Conservation (phyloP, 2,329 filamentous ascomycete genomes). For the Colletotrichum ledebouriae region DNA sequence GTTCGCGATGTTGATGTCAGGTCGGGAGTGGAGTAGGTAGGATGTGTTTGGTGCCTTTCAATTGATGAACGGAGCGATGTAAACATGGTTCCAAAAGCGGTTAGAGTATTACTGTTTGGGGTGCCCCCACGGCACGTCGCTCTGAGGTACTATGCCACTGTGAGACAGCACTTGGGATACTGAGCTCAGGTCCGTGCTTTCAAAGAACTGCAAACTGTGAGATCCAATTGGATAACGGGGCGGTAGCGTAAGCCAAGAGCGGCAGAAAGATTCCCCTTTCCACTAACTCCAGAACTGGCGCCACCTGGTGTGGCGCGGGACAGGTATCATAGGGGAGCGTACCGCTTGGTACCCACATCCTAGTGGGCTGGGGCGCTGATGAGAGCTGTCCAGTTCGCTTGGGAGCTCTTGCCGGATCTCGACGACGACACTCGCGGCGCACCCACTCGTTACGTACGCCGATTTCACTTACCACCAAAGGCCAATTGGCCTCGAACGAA, state of each 20-base stretch:
- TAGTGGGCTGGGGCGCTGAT: conserved; percentile 31
- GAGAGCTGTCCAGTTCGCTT: conserved; percentile 41
- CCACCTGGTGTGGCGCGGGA: too few species aligned
- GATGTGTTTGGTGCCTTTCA: conserved; percentile 31
- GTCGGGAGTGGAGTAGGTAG: conserved; percentile 12
- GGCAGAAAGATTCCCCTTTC: conserved; percentile 1
- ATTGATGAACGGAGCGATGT: conserved; percentile 40
- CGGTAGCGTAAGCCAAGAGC: neutral
- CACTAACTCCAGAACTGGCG: too few species aligned
- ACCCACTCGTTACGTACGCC: conserved; percentile 23
- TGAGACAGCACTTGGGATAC: neutral
- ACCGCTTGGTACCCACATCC: conserved; percentile 7
- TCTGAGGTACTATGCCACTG: neutral
- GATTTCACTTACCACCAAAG: conserved; percentile 39
- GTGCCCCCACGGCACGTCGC: conserved; percentile 9
- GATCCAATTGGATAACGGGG: too few species aligned
- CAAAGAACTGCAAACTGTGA: neutral
- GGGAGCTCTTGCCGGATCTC: conserved; percentile 5
- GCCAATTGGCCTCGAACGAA: conserved; percentile 32
- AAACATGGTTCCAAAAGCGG: conserved; percentile 50
- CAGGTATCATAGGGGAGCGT: neutral
- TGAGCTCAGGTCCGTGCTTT: conserved; percentile 3
- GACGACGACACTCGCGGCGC: conserved; percentile 15
- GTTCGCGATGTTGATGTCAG: conserved; percentile 14
- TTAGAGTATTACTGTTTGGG: conserved; percentile 12